These are phyloP conservation scores for Alternaria infectoria DNA, from an alignment of 2,329 filamentous ascomycete species.

Conservation along the genomic window DNA sequence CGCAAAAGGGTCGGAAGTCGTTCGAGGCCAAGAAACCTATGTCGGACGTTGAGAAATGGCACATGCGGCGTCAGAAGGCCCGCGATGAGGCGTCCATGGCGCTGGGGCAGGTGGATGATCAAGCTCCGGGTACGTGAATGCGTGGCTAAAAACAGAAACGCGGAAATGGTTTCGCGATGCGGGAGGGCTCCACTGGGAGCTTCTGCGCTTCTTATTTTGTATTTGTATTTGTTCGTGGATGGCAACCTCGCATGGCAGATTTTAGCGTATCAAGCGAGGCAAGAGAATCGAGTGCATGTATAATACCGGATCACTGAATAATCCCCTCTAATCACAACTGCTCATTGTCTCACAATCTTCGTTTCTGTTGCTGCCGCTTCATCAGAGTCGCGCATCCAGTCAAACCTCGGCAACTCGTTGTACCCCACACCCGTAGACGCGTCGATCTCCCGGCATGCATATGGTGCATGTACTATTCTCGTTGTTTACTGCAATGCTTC, in stretches of 20 bases:
- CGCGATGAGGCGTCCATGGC: neutral
- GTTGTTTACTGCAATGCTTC: neutral
- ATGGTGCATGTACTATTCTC: neutral
- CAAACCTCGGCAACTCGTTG: neutral
- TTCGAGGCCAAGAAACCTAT: neutral
- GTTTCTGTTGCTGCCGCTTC: neutral
- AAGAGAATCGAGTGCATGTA: neutral
- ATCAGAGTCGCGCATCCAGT: neutral
- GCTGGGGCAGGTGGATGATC: neutral
- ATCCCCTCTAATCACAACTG: neutral
- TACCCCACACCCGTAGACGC: neutral
- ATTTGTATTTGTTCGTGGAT: neutral
- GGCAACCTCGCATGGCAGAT: neutral
- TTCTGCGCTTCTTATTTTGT: neutral
- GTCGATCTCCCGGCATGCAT: neutral
- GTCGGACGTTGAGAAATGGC: conserved; percentile 7
- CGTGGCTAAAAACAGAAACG: neutral
- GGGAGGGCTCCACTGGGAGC: neutral
- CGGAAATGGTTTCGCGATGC: neutral
- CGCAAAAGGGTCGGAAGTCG: neutral
- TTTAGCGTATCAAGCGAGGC: neutral
- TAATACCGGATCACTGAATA: neutral
- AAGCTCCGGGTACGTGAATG: neutral
- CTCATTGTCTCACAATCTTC: neutral
- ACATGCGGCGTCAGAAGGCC: neutral